Base-by-base conservation (phyloP, 2,329 filamentous ascomycete genomes). In the Sporothrix inflata region DNA sequence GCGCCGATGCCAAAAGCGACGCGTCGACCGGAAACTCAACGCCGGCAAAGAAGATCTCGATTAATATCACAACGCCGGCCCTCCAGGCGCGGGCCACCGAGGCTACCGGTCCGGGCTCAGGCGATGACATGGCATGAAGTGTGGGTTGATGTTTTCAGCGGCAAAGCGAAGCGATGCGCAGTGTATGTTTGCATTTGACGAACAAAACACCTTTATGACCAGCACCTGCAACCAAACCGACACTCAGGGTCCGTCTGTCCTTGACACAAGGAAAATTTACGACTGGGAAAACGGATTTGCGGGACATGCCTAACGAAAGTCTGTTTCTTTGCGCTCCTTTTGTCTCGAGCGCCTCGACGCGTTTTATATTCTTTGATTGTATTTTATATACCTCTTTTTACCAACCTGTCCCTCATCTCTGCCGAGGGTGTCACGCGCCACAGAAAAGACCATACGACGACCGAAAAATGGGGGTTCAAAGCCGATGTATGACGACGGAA, bases 51-150 rank as follows among this genome's bases (percentile, higher is more conserved):
- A 75, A 71, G 57, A 76, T 76, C 45, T 74, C 72, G 5, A 76
- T 76, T 67, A 75, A 74, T 72, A 71, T 76, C 19, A 69, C 74
- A 34, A 67, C 74, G 27, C 49, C 75, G 16, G 53, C 71, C 7
- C 27, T 72, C 1, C 70, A 71, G 63, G 60, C 74, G 12, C 69
- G 73, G 9, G 71, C 72, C n/a, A 68, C 72, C 1, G 69, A 72
- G 16, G 49, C 30, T 21, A n/a, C 57, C 1, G 61, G 49, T 5
- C 69, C 45, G 9, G 68, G 71, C 4, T 61, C 69, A 16, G 72
- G 71, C 19, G 70, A 72, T 24, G 70, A 74, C 47, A 73, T 71
- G 68, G 34, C 63, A 49, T 74, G 69, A 74, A 34, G 2, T 11
- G 11, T 9, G 5, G 55, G 6, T 12, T 12, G 3, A 2, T 63